phyloP scores from a whole-genome alignment of 2,329 filamentous ascomycete species.

The Fusarium nelsonii region DNA sequence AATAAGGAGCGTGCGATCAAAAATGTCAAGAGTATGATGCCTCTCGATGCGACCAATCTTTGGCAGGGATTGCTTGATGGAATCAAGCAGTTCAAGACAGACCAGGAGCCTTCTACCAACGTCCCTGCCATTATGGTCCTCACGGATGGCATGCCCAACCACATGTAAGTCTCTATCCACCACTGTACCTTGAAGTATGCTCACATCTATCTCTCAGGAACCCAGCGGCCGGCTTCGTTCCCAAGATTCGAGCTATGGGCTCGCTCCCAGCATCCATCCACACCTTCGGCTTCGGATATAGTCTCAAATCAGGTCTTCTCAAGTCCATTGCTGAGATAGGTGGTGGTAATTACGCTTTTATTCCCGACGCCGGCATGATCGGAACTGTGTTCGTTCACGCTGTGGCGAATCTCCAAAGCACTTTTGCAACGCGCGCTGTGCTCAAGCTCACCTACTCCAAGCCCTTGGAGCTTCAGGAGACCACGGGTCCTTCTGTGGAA shows the following conservation, averaged over 20 bases:
- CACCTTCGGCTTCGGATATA: constrained; percentile 56
- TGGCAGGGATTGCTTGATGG: constrained; percentile 69
- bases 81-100: constrained; percentile 60
- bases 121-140: constrained; percentile 66
- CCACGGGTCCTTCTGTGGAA: constrained; percentile 56
- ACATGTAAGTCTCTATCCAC: constrained; percentile 55
- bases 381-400: constrained; percentile 73
- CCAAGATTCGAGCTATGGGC: constrained; percentile 61
- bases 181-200: fast-evolving
- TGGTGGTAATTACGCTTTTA: constrained; percentile 70
- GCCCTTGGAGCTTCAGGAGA: constrained; percentile 55
- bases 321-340: constrained; percentile 71
- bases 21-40: constrained; percentile 59
- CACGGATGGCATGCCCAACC: constrained; percentile 68
- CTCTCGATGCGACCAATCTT: constrained; percentile 63
- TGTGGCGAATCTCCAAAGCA: constrained; percentile 70
- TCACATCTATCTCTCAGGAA: constrained; percentile 49
- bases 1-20: constrained; percentile 60
- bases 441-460: constrained; percentile 58
- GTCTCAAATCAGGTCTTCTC: constrained; percentile 60
- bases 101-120: constrained; percentile 46
- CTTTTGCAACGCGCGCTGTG: constrained; percentile 63
- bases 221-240: constrained; percentile 65
- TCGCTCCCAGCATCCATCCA: constrained; percentile 58
- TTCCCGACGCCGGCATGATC: constrained; percentile 72